A percentile compares a stretch with the other conserved stretches of the same genome.
These are phyloP conservation scores for Cryptosporidium baileyi DNA, from an alignment of 169 alveolate species.

Conservation along the genomic window DNA sequence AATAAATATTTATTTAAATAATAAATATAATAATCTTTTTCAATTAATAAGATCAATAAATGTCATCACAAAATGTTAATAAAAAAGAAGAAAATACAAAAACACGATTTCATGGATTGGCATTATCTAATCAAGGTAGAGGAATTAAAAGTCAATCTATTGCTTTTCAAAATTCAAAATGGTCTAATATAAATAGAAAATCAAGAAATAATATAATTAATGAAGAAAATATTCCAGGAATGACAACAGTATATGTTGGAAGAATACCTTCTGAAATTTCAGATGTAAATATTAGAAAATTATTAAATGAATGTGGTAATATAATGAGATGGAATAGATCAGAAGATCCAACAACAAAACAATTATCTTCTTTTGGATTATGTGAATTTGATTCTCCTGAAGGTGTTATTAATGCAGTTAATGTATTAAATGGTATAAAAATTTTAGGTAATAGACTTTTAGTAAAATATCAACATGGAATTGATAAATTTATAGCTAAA, in stretches of 20 bases:
- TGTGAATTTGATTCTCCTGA: conserved; percentile 77
- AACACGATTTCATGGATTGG: conserved; percentile 34
- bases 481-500: conserved; percentile 39
- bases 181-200: conserved; percentile 32
- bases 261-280: conserved; percentile 17
- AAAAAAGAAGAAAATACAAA: conserved; percentile 24
- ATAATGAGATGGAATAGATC: conserved; percentile 76
- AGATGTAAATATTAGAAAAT: conserved; percentile 19
- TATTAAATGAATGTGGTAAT: conserved; percentile 71
- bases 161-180: conserved; percentile 63
- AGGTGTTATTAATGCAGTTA: conserved; percentile 75
- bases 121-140: conserved; percentile 43
- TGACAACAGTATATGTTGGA: conserved; percentile 66
- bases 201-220: not conserved
- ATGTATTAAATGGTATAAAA: conserved; percentile 70
- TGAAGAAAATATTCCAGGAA: conserved; percentile 17
- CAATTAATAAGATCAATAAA: not conserved
- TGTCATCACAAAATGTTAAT: conserved; percentile 5
- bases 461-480: conserved; percentile 64
- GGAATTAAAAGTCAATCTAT: conserved; percentile 50
- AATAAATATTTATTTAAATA: no score
- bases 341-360: conserved; percentile 76
- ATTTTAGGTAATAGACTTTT: conserved; percentile 17
- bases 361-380: conserved; percentile 76
- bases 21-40: no score